phyloP scores from a whole-genome alignment of 2,329 filamentous ascomycete species.

The Emergomyces pasteurianus region DNA sequence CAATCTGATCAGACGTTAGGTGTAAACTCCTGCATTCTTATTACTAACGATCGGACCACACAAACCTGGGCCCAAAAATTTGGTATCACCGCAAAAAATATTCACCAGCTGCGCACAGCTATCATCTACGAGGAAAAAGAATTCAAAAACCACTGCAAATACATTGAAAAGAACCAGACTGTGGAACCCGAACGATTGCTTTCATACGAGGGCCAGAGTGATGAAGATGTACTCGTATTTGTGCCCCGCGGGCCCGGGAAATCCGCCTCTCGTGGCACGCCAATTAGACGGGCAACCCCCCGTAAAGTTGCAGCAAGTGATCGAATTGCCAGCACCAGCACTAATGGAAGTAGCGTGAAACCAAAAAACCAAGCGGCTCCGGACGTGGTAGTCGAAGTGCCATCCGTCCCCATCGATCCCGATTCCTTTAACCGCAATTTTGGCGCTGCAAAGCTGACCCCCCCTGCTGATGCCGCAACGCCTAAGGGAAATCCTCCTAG shows the following conservation, averaged over 20 bases:
- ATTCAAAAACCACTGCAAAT: conserved; percentile 34
- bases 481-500: conserved; percentile 14
- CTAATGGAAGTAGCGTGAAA: background rate
- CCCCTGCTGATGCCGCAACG: conserved; percentile 21
- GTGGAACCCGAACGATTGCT: conserved; percentile 31
- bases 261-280: conserved; percentile 17
- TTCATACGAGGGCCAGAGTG: conserved; percentile 37
- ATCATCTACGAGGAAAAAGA: conserved; percentile 37
- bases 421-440: conserved; percentile 36
- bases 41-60: conserved; percentile 33
- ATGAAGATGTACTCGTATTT: conserved; percentile 38
- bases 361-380: conserved; percentile 10
- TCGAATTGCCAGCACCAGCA: background rate
- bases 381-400: conserved; percentile 30
- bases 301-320: conserved; percentile 19
- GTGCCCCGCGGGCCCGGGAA: conserved; percentile 32
- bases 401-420: conserved; percentile 36
- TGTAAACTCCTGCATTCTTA: conserved; percentile 30
- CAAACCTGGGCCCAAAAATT: conserved; percentile 37
- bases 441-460: conserved; percentile 18
- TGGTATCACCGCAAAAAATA: conserved; percentile 36
- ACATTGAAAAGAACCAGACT: conserved; percentile 30
- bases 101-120: conserved; percentile 36
- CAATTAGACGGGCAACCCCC: conserved; percentile 10
- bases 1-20: conserved; percentile 16